These are phyloP conservation scores for Moniliella sp. DNA, from an alignment of 1,284 basidiomycete species.

Conservation along the genomic window DNA sequence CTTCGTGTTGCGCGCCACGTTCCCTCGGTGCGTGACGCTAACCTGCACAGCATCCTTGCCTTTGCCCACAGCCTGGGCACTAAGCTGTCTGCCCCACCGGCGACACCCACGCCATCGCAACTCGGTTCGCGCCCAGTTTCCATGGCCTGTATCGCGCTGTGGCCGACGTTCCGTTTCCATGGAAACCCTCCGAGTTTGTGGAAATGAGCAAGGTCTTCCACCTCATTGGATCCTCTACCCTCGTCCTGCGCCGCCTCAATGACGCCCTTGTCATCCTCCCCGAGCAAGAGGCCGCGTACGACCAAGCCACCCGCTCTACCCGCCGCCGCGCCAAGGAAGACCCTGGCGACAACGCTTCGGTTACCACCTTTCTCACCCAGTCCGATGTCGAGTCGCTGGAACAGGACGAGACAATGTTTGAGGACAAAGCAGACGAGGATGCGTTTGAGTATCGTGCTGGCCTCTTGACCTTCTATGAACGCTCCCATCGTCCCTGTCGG, in stretches of 20 bases:
- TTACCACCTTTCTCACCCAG: slow-evolving; percentile 39
- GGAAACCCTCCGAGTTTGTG: slow-evolving; percentile 50
- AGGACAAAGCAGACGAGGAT: slow-evolving; percentile 4
- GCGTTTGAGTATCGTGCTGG: slow-evolving; percentile 33
- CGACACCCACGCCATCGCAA: slow-evolving; percentile 53
- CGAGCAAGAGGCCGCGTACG: slow-evolving; percentile 35
- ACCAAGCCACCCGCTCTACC: slow-evolving; percentile 24
- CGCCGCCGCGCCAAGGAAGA: slow-evolving; percentile 12
- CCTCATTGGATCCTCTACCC: slow-evolving; percentile 44
- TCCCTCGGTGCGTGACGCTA: slow-evolving; percentile 43
- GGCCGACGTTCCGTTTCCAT: slow-evolving; percentile 52
- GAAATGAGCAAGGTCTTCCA: slow-evolving; percentile 42
- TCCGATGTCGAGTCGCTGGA: slow-evolving; percentile 17
- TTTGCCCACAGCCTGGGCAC: slow-evolving; percentile 7
- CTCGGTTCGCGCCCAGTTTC: slow-evolving; percentile 51
- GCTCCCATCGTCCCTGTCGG: slow-evolving; percentile 54
- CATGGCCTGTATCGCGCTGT: slow-evolving; percentile 71
- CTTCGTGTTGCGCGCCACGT: slow-evolving; percentile 42
- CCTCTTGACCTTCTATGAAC: slow-evolving; percentile 55
- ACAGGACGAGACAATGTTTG: slow-evolving; percentile 13
- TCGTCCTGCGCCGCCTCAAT: slow-evolving; percentile 39
- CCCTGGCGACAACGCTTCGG: slow-evolving; percentile 10
- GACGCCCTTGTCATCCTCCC: slow-evolving; percentile 37
- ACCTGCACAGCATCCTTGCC: slow-evolving; percentile 27
- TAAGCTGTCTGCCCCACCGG: slow-evolving; percentile 7